A percentile compares a stretch with the other conserved stretches of the same genome.
Conservation (phyloP, 129 eudicot genomes). For the Escallonia herrerae region DNA sequence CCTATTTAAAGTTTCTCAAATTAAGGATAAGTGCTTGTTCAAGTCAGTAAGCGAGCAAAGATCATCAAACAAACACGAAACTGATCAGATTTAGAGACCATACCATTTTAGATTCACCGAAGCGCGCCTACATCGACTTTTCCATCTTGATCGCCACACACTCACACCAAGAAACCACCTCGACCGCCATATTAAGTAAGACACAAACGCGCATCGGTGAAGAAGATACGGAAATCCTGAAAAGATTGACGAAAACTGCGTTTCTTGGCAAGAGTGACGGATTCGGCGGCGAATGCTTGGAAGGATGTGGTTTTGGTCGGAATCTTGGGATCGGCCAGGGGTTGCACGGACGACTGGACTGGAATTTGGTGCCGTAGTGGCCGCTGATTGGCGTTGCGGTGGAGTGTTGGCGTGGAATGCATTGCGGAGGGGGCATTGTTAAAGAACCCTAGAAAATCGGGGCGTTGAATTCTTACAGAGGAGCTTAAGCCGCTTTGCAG, state of each 20-base stretch:
- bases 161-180: neutral
- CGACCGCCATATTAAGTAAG: too few relatives aligned
- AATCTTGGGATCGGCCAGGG: constrained; percentile 2
- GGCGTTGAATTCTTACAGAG: constrained; percentile 29
- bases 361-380: neutral
- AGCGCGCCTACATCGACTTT: constrained; percentile 17
- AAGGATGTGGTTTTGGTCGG: constrained; percentile 3
- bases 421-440: constrained; percentile 24
- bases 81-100: neutral
- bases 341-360: constrained; percentile 18
- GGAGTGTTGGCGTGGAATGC: constrained; percentile 6
- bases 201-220: neutral
- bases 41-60: too few relatives aligned
- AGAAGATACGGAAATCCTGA: neutral
- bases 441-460: constrained; percentile 36
- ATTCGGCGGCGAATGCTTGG: neutral
- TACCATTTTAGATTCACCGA: constrained; percentile 28
- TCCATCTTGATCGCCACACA: neutral
- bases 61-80: too few relatives aligned
- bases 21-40: too few relatives aligned
- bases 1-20: too few relatives aligned
- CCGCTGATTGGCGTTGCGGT: constrained; percentile 3
- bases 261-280: neutral
- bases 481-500: constrained; percentile 22
- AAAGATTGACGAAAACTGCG: neutral